Percentiles rank a stretch among this genome's conserved stretches.
Conservation (phyloP, 2,329 filamentous ascomycete species). For the Phaeosphaeria sp. region DNA sequence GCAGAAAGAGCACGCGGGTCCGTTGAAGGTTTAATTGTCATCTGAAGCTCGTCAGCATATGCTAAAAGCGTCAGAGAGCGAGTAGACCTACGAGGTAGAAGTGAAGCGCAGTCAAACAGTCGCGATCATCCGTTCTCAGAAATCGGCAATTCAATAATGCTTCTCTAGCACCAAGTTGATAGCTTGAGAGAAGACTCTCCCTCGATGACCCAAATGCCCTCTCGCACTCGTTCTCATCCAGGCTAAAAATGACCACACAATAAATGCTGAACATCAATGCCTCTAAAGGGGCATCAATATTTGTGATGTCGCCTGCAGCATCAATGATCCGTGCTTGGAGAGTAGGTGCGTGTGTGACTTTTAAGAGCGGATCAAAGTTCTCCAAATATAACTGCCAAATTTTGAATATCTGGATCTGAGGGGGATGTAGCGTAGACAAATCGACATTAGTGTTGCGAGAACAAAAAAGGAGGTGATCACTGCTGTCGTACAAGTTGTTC, state of each 20-base stretch:
- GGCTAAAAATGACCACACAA: conserved; percentile 51
- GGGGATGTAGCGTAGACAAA: conserved; percentile 67
- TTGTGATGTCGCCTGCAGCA: conserved; percentile 62
- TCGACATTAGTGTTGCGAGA: conserved; percentile 62
- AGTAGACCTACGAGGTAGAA: conserved; percentile 57
- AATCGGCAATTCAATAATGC: conserved; percentile 64
- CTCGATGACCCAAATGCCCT: conserved; percentile 60
- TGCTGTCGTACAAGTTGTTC: conserved; percentile 49
- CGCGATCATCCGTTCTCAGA: conserved; percentile 62
- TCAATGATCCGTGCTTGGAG: conserved; percentile 64
- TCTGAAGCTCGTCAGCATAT: conserved; percentile 49
- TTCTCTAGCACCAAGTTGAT: conserved; percentile 67
- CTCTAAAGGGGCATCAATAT: conserved; percentile 62
- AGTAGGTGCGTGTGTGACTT: conserved; percentile 38
- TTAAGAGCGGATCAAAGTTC: conserved; percentile 40
- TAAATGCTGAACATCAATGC: conserved; percentile 54
- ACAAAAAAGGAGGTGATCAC: conserved; percentile 62
- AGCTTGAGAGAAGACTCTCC: conserved; percentile 60
- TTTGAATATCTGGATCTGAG: conserved; percentile 69
- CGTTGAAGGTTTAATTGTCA: conserved; percentile 59
- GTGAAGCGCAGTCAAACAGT: conserved; percentile 60
- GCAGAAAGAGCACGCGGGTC: conserved; percentile 59
- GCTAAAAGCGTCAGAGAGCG: neutral
- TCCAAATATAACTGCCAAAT: conserved; percentile 77
- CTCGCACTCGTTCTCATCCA: conserved; percentile 63